Percentiles rank a stretch among this genome's conserved stretches.
phyloP scores from a whole-genome alignment of 805 yeast species.

The Wickerhamiella vanderwaltii region DNA sequence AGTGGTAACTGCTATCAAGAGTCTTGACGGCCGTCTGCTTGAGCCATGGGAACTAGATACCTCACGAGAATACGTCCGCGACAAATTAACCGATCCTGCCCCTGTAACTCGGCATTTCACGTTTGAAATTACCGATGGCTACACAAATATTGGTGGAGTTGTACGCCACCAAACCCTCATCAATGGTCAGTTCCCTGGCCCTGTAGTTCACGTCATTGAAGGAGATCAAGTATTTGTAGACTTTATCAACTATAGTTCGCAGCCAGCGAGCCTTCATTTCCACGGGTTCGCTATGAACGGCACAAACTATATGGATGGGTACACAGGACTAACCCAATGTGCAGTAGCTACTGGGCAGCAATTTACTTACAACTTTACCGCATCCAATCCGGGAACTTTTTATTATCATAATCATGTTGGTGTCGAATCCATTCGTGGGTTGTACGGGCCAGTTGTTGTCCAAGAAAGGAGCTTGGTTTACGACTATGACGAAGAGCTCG shows the following conservation, averaged over 20 bases:
- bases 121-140: conserved; percentile 17
- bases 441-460: conserved; percentile 37
- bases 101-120: conserved; percentile 18
- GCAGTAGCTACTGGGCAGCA: conserved; percentile 35
- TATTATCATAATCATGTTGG: conserved; percentile 47
- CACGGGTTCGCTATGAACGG: conserved; percentile 41
- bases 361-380: conserved; percentile 34
- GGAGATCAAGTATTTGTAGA: conserved; percentile 30
- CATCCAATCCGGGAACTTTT: conserved; percentile 36
- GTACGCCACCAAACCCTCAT: conserved; percentile 29
- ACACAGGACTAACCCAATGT: conserved; percentile 39
- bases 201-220: conserved; percentile 32
- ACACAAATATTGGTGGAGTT: conserved; percentile 28
- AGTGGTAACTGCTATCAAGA: no score
- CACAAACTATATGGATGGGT: conserved; percentile 41
- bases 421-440: conserved; percentile 38
- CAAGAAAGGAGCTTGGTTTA: conserved; percentile 25
- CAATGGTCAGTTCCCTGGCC: conserved; percentile 42
- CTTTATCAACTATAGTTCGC: conserved; percentile 31
- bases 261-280: conserved; percentile 37
- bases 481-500: conserved; percentile 24
- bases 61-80: conserved; percentile 19
- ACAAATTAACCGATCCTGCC: background rate
- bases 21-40: background rate
- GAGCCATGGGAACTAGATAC: conserved; percentile 25